Percentiles rank a stretch among this genome's conserved stretches.
Conservation (phyloP, 2,329 filamentous ascomycete genomes). For the Chrysosporium keratinophilum region DNA sequence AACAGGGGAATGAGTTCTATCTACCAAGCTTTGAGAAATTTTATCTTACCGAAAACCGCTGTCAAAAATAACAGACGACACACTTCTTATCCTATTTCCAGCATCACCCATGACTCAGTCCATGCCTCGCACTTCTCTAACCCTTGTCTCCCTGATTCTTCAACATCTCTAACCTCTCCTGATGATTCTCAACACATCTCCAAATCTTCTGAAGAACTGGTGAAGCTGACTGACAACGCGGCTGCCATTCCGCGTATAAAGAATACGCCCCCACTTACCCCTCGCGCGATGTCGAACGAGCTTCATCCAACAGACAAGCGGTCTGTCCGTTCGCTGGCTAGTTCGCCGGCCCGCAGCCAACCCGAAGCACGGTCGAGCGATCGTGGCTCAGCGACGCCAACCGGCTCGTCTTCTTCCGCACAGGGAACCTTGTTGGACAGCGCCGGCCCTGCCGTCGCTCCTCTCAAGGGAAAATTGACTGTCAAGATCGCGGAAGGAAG, state of each 20-base stretch:
- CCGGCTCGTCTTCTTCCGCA: constrained; percentile 9
- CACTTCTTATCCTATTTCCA: constrained; percentile 50
- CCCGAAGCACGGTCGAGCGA: constrained; percentile 20
- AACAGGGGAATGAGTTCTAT: constrained; percentile 35
- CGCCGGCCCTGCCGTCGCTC: constrained; percentile 53
- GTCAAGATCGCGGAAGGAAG: constrained; percentile 82
- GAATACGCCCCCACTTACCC: constrained; percentile 86
- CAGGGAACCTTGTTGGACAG: constrained; percentile 19
- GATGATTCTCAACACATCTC: constrained; percentile 35
- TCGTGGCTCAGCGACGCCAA: constrained; percentile 12
- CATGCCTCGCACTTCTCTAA: constrained; percentile 60
- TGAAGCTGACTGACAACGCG: constrained; percentile 73
- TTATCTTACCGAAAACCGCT: constrained; percentile 32
- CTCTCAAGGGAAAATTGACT: constrained; percentile 74
- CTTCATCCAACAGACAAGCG: constrained; percentile 30
- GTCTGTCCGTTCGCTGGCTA: constrained; percentile 11
- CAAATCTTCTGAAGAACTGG: constrained; percentile 36
- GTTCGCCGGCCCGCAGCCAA: constrained; percentile 21
- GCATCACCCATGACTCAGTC: constrained; percentile 54
- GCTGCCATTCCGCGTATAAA: constrained; percentile 53
- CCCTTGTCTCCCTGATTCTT: constrained; percentile 49
- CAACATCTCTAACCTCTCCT: constrained; percentile 34
- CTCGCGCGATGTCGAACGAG: constrained; percentile 69
- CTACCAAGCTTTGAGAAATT: constrained; percentile 37
- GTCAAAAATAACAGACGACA: constrained; percentile 32